Base-by-base conservation (phyloP, 352 stramenopile genomes). In the Albugo candida region DNA sequence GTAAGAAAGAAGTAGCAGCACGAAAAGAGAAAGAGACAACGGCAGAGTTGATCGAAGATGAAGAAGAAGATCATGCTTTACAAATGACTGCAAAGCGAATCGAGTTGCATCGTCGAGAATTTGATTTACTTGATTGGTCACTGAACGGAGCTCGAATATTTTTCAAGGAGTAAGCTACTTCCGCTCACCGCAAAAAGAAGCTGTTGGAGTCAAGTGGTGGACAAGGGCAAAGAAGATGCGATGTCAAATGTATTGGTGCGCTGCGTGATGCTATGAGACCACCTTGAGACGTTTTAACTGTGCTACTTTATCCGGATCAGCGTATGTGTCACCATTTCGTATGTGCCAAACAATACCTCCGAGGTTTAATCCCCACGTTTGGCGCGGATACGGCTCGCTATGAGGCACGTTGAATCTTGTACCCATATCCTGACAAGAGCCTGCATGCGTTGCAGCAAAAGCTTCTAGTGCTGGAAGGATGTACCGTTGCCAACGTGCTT, bases 121-220 rank as follows among this genome's bases (percentile, higher is more conserved):
- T 88, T 47, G 77, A 94, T 49, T 54, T 93, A 53, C 72, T 95
- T 11, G 83, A 89, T 50, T 94, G 81, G 76, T 91, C 81, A 49
- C 72, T 94, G 51, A 91, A 87, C 47, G 82, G 82, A 42, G 80
- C 82, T 16, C 71, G 76, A 13, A 92, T 95, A 58, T 95, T 95
- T 55, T 95, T 95, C 65, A 92, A 92, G 48, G 79, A 92, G 45
- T 89, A 71, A 36, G 3, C 24, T 8, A 31, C 24, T 10, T 31
- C 3, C 3, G 8, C 24, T 8, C 8, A 8, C 24, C 24, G 24
- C 24, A 31, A 31, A 31, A 31, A 31, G 3, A 31, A 3, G 24
- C 8, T 3, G 3, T 8, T 31, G 24, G 24, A 31, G 24, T 31
- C 8, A 31, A 31, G 3, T 31, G 24, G 24, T 3, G 24, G 8